Conservation (phyloP, 1,284 basidiomycete species). For the Ceratobasidium sp. region DNA sequence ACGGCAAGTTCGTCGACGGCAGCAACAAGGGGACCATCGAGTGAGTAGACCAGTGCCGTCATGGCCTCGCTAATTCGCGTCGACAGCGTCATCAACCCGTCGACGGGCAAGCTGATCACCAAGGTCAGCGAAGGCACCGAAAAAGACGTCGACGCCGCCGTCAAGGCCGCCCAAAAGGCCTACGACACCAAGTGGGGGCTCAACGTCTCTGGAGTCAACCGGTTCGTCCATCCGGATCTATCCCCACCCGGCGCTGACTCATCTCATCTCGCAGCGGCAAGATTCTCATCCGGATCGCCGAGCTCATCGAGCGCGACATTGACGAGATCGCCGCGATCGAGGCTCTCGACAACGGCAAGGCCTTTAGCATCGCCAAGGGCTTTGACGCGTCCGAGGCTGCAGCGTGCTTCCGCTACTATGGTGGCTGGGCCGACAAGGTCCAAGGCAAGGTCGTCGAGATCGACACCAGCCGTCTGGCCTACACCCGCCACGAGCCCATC, state of each 20-base stretch:
- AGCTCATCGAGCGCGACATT: conserved; percentile 74
- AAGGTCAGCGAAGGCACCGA: conserved; percentile 73
- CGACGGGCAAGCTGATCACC: conserved; percentile 77
- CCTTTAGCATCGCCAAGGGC: conserved; percentile 75
- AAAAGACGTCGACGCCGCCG: conserved; percentile 80
- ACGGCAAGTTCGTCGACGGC: conserved; percentile 82
- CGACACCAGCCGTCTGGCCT: conserved; percentile 61
- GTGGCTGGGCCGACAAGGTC: conserved; percentile 74
- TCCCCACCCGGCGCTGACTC: not conserved
- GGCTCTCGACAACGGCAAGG: conserved; percentile 86
- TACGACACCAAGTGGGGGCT: conserved; percentile 81
- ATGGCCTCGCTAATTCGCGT: conserved; percentile 11
- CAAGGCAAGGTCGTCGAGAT: conserved; percentile 78
- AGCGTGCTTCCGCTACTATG: conserved; percentile 67
- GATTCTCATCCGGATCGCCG: conserved; percentile 75
- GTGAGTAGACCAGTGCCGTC: conserved; percentile 57
- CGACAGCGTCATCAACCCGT: conserved; percentile 79
- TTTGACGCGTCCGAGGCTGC: conserved; percentile 80
- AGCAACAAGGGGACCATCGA: conserved; percentile 72
- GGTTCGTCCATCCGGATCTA: conserved; percentile 17
- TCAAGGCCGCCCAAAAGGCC: conserved; percentile 80
- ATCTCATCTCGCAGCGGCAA: conserved; percentile 60
- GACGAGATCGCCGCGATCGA: conserved; percentile 83
- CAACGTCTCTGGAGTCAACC: conserved; percentile 54
- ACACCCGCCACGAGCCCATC: conserved; percentile 92